Conservation (phyloP, 208 protist genomes). For the Leishmania gerbilli region DNA sequence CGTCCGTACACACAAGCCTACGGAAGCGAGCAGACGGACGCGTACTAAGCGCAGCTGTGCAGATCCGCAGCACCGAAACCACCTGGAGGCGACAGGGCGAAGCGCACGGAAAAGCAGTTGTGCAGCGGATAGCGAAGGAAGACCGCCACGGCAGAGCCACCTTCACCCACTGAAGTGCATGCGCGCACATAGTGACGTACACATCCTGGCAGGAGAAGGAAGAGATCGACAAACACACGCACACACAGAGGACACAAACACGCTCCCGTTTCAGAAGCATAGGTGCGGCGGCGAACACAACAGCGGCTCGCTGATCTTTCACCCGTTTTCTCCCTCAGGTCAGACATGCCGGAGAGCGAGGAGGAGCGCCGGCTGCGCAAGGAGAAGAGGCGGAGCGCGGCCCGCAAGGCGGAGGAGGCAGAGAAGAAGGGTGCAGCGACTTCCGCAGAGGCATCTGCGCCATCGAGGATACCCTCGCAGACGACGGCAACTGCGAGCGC, state of each 20-base stretch:
- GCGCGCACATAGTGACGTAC: not conserved
- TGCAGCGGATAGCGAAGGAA: not conserved
- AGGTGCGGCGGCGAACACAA: no score
- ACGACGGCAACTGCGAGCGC: not conserved
- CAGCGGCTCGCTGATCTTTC: not conserved
- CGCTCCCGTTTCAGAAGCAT: not conserved
- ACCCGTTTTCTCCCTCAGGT: not conserved
- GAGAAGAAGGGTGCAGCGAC: not conserved
- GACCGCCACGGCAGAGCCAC: not conserved
- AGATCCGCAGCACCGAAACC: no score
- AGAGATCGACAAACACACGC: no score
- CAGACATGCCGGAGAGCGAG: conserved; percentile 24
- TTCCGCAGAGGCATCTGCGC: not conserved
- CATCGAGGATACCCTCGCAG: not conserved
- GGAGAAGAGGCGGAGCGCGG: conserved; percentile 41
- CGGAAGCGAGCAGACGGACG: no score
- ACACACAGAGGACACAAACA: not conserved
- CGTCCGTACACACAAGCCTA: not conserved
- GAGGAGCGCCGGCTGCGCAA: conserved; percentile 52
- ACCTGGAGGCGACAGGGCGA: not conserved
- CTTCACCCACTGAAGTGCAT: not conserved
- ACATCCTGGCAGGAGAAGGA: not conserved
- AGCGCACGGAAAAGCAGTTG: not conserved
- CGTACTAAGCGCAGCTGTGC: not conserved
- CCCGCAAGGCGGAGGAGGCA: conserved; percentile 29